Conservation (phyloP, 2,329 filamentous ascomycete genomes). For the Lasiodiplodia hormozganensis region DNA sequence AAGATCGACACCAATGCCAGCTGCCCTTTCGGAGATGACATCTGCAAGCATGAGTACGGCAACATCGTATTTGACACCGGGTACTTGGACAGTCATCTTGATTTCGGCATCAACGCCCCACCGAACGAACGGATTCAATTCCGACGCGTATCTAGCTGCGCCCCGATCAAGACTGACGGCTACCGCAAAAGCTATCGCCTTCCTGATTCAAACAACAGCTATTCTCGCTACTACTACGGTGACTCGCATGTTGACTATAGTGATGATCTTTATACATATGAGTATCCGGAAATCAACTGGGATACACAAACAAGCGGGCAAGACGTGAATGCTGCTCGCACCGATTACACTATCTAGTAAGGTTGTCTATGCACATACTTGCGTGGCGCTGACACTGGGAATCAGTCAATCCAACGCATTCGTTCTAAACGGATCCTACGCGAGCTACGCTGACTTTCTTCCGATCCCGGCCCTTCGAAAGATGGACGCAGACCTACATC, state of each 20-base stretch:
- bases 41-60: slow-evolving; percentile 26
- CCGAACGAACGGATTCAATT: slow-evolving; percentile 30
- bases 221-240: background rate
- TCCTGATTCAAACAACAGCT: background rate
- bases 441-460: background rate
- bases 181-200: background rate
- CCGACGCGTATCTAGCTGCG: slow-evolving; percentile 29
- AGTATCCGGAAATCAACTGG: slow-evolving; percentile 1
- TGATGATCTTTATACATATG: background rate
- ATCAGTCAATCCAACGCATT: background rate
- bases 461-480: slow-evolving; percentile 40
- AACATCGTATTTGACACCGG: slow-evolving; percentile 36
- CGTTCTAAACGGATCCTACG: slow-evolving; percentile 7
- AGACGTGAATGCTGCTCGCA: background rate
- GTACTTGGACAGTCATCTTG: slow-evolving; percentile 33
- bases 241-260: too few species aligned
- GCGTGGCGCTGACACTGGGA: background rate
- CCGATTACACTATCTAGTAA: slow-evolving; percentile 11
- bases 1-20: slow-evolving; percentile 24
- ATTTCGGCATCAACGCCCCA: slow-evolving; percentile 37
- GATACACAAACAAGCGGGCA: background rate
- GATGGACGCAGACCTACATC: slow-evolving; percentile 39
- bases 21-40: slow-evolving; percentile 32
- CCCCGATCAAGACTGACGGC: slow-evolving; percentile 30
- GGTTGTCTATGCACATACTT: too few species aligned